These are phyloP conservation scores for Pyracantha coccinea DNA, from an alignment of 331 rosid species.

Conservation along the genomic window DNA sequence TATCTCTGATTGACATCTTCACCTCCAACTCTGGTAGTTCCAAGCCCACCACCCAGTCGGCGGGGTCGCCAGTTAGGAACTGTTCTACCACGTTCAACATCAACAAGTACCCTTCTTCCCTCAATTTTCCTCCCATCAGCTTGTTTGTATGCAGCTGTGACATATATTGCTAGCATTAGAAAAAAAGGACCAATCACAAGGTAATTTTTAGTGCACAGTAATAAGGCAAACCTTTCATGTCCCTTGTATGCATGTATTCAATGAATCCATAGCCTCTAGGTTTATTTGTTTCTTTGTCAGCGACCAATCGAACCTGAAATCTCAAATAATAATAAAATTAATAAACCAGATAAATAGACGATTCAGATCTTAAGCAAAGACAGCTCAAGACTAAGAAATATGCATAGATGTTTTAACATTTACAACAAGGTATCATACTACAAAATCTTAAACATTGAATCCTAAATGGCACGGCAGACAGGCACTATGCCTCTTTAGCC, in stretches of 20 bases:
- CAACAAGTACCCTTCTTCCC: conserved; percentile 95
- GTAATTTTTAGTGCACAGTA: not conserved
- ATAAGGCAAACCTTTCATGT: conserved; percentile 77
- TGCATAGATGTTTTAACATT: conserved; percentile 4
- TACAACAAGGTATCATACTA: conserved; percentile 1
- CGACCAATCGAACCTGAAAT: conserved; percentile 73
- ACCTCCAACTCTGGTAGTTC: conserved; percentile 93
- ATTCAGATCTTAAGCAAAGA: conserved; percentile 14
- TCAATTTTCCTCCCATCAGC: conserved; percentile 98
- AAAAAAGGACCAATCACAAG: not conserved
- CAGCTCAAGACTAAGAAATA: conserved; percentile 1
- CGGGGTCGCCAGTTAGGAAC: conserved; percentile 99
- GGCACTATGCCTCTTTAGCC: conserved; percentile 99
- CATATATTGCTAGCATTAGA: conserved; percentile 1
- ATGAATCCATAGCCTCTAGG: conserved; percentile 93
- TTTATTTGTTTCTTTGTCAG: conserved; percentile 61
- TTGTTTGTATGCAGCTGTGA: conserved; percentile 97
- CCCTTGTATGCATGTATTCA: conserved; percentile 88
- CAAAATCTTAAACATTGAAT: conserved; percentile 22
- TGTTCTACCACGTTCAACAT: conserved; percentile 98
- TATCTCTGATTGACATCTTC: conserved; percentile 78
- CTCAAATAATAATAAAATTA: conserved; percentile 9
- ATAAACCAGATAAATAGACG: conserved; percentile 12
- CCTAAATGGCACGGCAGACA: conserved; percentile 99
- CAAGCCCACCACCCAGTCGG: conserved; percentile 94